Conservation (phyloP, 2,329 filamentous ascomycete genomes). For the Trichoderma oligosporum region DNA sequence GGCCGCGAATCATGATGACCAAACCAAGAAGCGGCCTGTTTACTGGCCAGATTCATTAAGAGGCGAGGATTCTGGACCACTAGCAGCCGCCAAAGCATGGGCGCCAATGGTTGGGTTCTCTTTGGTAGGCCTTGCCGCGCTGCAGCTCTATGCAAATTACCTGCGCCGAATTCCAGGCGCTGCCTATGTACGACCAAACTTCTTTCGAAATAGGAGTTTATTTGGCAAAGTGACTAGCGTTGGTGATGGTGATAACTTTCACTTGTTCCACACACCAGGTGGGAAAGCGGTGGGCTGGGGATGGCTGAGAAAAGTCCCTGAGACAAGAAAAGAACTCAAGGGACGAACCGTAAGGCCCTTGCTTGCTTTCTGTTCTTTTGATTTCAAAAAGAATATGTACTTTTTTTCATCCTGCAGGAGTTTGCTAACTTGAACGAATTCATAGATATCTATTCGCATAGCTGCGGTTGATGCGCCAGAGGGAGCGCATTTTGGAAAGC, state of each 20-base stretch:
- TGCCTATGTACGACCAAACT: conserved; percentile 67
- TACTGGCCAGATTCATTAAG: conserved; percentile 41
- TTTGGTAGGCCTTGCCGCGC: conserved; percentile 36
- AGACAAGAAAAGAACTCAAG: conserved; percentile 63
- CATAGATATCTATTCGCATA: conserved; percentile 78
- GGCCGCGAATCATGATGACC: conserved; percentile 25
- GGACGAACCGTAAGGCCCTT: conserved; percentile 65
- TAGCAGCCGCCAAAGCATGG: conserved; percentile 39
- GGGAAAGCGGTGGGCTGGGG: conserved; percentile 84
- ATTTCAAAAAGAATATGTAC: not conserved
- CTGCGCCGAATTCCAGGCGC: conserved; percentile 80
- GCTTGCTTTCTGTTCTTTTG: not conserved
- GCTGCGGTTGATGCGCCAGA: conserved; percentile 94
- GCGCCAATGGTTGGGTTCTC: conserved; percentile 38
- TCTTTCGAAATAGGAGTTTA: conserved; percentile 71
- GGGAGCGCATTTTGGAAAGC: conserved; percentile 83
- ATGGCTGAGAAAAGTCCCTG: conserved; percentile 77
- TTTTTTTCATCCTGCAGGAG: too few species aligned
- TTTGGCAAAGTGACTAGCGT: conserved; percentile 89
- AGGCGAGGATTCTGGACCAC: conserved; percentile 27
- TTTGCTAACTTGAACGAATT: conserved; percentile 20
- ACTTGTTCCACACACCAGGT: conserved; percentile 92
- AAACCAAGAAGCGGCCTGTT: conserved; percentile 28
- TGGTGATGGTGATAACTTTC: conserved; percentile 94
- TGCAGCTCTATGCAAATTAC: conserved; percentile 66